Conservation (phyloP, 1,284 basidiomycete species). For the Sanguinoderma infundibulare region DNA sequence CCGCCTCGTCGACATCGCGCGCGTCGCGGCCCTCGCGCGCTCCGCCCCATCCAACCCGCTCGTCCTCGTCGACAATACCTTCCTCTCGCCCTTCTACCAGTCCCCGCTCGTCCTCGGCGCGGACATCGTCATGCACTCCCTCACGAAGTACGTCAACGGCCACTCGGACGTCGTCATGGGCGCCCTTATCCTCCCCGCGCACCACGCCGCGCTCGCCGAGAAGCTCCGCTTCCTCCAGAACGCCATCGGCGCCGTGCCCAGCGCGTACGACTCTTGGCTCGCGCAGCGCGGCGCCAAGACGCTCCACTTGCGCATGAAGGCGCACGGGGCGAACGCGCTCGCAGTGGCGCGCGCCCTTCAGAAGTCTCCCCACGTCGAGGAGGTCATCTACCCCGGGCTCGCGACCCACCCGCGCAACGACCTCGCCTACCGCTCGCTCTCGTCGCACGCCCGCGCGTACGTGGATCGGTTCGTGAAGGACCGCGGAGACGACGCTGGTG, state of each 20-base stretch:
- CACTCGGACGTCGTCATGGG: constrained; percentile 94
- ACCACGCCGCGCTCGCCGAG: constrained; percentile 50
- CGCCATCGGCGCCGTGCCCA: constrained; percentile 87
- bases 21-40: constrained; percentile 65
- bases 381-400: constrained; percentile 90
- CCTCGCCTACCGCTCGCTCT: constrained; percentile 68
- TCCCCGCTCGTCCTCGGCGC: constrained; percentile 88
- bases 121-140: constrained; percentile 80
- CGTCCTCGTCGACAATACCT: constrained; percentile 92
- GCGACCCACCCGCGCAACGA: constrained; percentile 59
- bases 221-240: constrained; percentile 91
- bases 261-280: constrained; percentile 90
- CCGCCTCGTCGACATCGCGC: constrained; percentile 79
- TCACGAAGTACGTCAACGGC: constrained; percentile 94
- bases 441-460: constrained; percentile 73
- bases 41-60: constrained; percentile 64
- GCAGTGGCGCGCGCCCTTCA: constrained; percentile 73
- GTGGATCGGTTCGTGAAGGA: constrained; percentile 50
- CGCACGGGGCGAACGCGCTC: constrained; percentile 87
- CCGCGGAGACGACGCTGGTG: constrained; percentile 40
- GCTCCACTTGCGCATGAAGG: constrained; percentile 84
- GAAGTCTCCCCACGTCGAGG: constrained; percentile 61
- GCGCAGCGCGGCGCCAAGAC: constrained; percentile 94
- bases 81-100: constrained; percentile 90
- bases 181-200: constrained; percentile 72